phyloP scores from a whole-genome alignment of 1,284 basidiomycete species.

The Fomitopsis schrenkii region DNA sequence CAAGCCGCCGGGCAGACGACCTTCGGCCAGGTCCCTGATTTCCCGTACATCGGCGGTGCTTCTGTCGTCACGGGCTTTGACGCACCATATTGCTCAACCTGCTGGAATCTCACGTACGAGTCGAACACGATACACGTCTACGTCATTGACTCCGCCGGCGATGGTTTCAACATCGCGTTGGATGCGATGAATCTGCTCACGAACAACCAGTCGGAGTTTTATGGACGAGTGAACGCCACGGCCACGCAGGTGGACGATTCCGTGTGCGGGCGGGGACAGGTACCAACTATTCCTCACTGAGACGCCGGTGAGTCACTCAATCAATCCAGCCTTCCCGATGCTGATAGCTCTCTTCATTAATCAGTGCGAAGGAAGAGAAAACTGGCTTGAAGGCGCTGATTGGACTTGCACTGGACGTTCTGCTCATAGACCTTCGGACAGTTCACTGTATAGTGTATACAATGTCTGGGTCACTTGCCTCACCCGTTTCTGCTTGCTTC shows the following conservation, averaged over 20 bases:
- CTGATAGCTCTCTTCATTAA: not conserved
- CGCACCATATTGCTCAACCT: slow-evolving; percentile 41
- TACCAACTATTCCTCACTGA: not conserved
- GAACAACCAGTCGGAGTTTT: slow-evolving; percentile 9
- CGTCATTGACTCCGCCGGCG: slow-evolving; percentile 37
- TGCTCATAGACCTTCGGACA: not conserved
- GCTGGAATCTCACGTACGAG: slow-evolving; percentile 40
- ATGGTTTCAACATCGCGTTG: slow-evolving; percentile 30
- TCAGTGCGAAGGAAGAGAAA: not conserved
- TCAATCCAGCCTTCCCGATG: no score
- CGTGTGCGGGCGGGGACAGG: not conserved
- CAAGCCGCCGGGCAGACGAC: slow-evolving; percentile 37
- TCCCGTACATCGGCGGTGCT: slow-evolving; percentile 46
- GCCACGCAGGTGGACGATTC: slow-evolving; percentile 13
- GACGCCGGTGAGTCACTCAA: not conserved
- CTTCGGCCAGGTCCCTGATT: slow-evolving; percentile 43
- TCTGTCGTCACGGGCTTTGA: slow-evolving; percentile 36
- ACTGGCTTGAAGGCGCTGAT: no score
- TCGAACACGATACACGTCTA: slow-evolving; percentile 33
- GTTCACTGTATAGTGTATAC: not conserved
- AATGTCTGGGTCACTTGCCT: not conserved
- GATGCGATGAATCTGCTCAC: slow-evolving; percentile 21
- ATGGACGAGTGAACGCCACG: slow-evolving; percentile 16
- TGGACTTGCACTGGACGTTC: not conserved
- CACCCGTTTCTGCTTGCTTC: not conserved